Evolutionary conservation across 441 rosid genomes (phyloP).

Genomic region (Iberis amara): DNA sequence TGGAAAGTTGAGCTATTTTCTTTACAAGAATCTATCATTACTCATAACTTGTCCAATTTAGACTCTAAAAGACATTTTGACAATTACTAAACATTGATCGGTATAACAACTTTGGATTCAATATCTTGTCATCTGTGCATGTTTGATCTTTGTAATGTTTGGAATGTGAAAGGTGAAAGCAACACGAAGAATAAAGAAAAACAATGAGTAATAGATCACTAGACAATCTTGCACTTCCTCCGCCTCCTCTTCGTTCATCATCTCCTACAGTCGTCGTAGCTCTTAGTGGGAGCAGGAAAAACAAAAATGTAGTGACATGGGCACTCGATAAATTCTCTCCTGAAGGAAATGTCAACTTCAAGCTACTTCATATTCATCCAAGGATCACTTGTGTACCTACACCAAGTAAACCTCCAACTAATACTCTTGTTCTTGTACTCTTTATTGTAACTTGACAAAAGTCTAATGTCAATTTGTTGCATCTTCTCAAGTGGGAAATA

Average conservation of each 20-base stretch:
- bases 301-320: constrained; percentile 68
- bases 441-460: neutral
- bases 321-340: constrained; percentile 67
- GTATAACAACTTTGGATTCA: neutral
- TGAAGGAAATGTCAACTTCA: constrained; percentile 48
- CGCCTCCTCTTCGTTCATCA: constrained; percentile 29
- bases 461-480: constrained; percentile 17
- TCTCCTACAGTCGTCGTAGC: constrained; percentile 49
- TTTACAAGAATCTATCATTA: neutral
- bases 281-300: constrained; percentile 53
- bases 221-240: constrained; percentile 17
- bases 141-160: constrained; percentile 11
- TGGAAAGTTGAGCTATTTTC: neutral
- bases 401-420: constrained; percentile 49
- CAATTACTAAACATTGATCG: neutral
- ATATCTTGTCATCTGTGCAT: constrained; percentile 2
- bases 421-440: neutral
- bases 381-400: constrained; percentile 69
- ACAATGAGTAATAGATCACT: constrained; percentile 25
- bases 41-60: neutral
- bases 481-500: constrained; percentile 67
- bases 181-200: constrained; percentile 5
- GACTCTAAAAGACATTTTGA: neutral
- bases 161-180: constrained; percentile 21
- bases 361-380: constrained; percentile 67